A percentile compares a stretch with the other conserved stretches of the same genome.
Conservation (phyloP, 179 eudicot genomes). For the Sideroxylon spinosum region DNA sequence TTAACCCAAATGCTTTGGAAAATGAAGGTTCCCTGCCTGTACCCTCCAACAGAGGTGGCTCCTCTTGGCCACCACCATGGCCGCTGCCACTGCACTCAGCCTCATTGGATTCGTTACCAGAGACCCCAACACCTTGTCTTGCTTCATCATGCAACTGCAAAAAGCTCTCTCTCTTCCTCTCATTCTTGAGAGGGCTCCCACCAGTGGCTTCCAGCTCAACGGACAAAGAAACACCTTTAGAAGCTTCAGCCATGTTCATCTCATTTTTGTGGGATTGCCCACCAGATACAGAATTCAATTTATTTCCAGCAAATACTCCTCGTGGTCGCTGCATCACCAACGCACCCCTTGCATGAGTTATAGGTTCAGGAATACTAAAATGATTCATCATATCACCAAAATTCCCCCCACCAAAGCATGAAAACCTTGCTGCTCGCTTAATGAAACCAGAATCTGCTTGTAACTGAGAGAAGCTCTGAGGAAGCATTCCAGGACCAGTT, state of each 20-base stretch:
- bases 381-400: conserved; percentile 63
- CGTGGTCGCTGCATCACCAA: conserved; percentile 40
- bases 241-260: conserved; percentile 33
- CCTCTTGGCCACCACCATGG: conserved; percentile 42
- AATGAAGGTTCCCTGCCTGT: conserved; percentile 33
- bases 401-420: conserved; percentile 72
- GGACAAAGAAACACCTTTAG: conserved; percentile 37
- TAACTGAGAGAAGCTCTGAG: conserved; percentile 67
- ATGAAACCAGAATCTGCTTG: conserved; percentile 90
- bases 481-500: conserved; percentile 40
- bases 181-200: conserved; percentile 43
- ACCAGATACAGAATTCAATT: conserved; percentile 26
- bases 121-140: conserved; percentile 42
- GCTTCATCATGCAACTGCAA: conserved; percentile 33
- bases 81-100: conserved; percentile 50
- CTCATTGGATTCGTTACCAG: conserved; percentile 58
- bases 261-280: conserved; percentile 36
- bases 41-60: conserved; percentile 27
- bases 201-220: conserved; percentile 35
- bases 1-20: conserved; percentile 42
- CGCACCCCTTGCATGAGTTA: conserved; percentile 36
- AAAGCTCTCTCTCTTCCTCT: conserved; percentile 28
- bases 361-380: conserved; percentile 44
- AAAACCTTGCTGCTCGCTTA: conserved; percentile 89
- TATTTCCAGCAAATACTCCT: conserved; percentile 37